Base-by-base conservation (phyloP, 73 alveolate species). In the Paramecium sonneborni region DNA sequence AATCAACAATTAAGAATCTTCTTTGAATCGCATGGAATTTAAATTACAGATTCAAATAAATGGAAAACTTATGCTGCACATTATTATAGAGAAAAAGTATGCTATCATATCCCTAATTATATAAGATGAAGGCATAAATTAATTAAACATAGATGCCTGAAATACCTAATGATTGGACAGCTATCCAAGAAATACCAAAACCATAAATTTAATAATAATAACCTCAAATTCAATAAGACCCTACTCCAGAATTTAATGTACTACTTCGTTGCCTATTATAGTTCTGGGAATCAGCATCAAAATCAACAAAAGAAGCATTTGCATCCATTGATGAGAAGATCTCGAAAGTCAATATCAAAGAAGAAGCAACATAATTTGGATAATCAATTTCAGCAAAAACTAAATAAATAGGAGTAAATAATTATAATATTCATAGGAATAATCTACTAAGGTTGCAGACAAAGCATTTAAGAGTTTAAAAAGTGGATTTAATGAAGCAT, bases 401-500 rank as follows among this genome's bases (percentile, higher is more conserved):
- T 28, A 72, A 72, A 72, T 14, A 72, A 72, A 9, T 72, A 10
- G 86, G 86, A 37, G 86, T 72, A 72, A 28, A 12, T 20, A n/a
- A 15, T 72, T 20, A 72, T 32, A 0, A 32, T 9, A 37, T 37
- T 0, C 15, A n/a, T 72, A 72, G 86, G 86, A 72, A 72, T 32
- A 72, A 72, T 72, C 86, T 15, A 38, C 86, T 18, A 3, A 72
- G 26, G 35, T 38, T 8, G 57, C 57, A 35, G 86, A 32, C 12
- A 30, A 72, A 30, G 57, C 86, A 15, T 72, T 5, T 18, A 38
- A 72, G 34, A 38, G 86, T n/a, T 1, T 72, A 28, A 72, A 72
- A 37, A 72, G 44, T 28, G 86, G 86, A 12, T 72, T 72, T 8
- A 41, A 72, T 72, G 86, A 72, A 3, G 84, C 86, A 34, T 72